phyloP scores from a whole-genome alignment of 495 filamentous ascomycete species.

The Penicillium manginii region DNA sequence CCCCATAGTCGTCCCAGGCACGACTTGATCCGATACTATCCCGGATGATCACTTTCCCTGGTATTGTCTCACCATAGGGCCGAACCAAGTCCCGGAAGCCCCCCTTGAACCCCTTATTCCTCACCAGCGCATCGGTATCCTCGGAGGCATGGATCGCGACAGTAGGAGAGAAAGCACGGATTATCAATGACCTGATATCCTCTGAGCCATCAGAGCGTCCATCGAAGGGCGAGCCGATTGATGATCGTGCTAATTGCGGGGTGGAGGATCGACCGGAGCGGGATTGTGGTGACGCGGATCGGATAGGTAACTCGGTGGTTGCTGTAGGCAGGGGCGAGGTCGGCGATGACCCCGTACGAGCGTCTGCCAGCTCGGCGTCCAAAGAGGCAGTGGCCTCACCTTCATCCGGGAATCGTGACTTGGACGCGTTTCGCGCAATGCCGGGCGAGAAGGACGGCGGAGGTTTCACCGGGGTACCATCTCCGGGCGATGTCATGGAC shows the following conservation, averaged over 20 bases:
- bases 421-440: slow-evolving; percentile 55
- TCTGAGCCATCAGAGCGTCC: slow-evolving; percentile 53
- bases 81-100: slow-evolving; percentile 84
- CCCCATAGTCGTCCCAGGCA: slow-evolving; percentile 85
- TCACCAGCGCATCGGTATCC: slow-evolving; percentile 79
- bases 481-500: slow-evolving; percentile 65
- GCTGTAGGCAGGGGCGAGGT: slow-evolving; percentile 40
- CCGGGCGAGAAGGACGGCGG: slow-evolving; percentile 60
- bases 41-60: slow-evolving; percentile 85
- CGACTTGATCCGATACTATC: slow-evolving; percentile 84
- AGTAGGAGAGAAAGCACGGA: slow-evolving; percentile 83
- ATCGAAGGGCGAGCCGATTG: slow-evolving; percentile 55
- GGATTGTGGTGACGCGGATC: slow-evolving; percentile 56
- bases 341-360: slow-evolving; percentile 56
- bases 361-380: slow-evolving; percentile 53
- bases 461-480: slow-evolving; percentile 65
- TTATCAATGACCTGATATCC: slow-evolving; percentile 74
- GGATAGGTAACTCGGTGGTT: slow-evolving; percentile 42
- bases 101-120: slow-evolving; percentile 80
- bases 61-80: slow-evolving; percentile 88
- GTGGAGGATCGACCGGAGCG: slow-evolving; percentile 65
- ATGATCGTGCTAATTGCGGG: slow-evolving; percentile 58
- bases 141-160: slow-evolving; percentile 80
- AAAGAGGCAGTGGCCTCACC: slow-evolving; percentile 45
- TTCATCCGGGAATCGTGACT: slow-evolving; percentile 49